Base-by-base conservation (phyloP, 106 monocot species). In the Dendrobium huoshanense region DNA sequence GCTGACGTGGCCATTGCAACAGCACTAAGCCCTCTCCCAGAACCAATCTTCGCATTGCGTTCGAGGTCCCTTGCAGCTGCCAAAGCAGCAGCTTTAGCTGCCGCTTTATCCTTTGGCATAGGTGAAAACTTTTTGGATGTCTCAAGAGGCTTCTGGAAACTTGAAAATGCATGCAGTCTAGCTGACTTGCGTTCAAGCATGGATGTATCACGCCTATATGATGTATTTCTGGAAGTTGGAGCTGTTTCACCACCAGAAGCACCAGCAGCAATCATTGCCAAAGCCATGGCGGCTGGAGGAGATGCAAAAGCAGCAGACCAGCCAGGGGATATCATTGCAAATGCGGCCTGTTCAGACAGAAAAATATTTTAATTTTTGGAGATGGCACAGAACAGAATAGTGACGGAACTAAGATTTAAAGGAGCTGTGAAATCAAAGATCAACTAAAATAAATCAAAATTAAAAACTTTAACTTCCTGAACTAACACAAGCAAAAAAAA, bases 241-340 rank as follows among this genome's bases (percentile, higher is more conserved):
- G 82, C 77, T 55, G 88, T 84, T 88, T 95, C 95, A 68, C 88
- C 93, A 65, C 99, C 95, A 80, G 87, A 79, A 78, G 91, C 87
- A 75, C 99, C 99, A 70, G 99, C 99, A 83, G 99, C 99, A 88
- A 95, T 90, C 93, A 99, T 99, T 81, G 99, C 99, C 83, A 99
- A 83, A 58, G 99, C 95, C 99, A 99, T 90, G 37, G 99, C 99
- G 86, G 91, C 91, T 78, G 99, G 99, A 86, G 99, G 99, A 58
- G 99, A 99, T 64, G 99, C 99, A 90, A 99, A 99, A 79, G 91
- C 95, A 82, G 99, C 95, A 78, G 99, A 93, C 99, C 99, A 99
- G 2, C 93, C 93, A 86, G 99, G 86, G 3, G 99, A 87, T 85
- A 95, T 89, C 93, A 99, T 99, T 55, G 88, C 87, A 84, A 95